Conservation (phyloP, 2,329 filamentous ascomycete genomes). For the Paraphoma chrysanthemicola region DNA sequence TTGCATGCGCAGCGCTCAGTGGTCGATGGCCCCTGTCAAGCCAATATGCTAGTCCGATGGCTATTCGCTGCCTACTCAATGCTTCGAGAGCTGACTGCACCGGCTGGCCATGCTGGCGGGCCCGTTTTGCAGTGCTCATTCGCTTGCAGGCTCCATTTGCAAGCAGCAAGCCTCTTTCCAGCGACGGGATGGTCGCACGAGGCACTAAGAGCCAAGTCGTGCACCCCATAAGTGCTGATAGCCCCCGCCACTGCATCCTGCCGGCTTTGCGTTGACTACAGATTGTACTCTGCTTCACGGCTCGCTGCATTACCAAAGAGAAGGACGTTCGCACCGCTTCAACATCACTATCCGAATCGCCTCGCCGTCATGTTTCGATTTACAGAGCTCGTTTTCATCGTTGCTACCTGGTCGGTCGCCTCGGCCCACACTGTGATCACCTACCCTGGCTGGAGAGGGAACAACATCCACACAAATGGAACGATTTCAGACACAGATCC, state of each 20-base stretch:
- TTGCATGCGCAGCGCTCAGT: constrained; percentile 35
- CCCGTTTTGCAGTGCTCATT: constrained; percentile 24
- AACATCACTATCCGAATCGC: not conserved
- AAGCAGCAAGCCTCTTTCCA: constrained; percentile 15
- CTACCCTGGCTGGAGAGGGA: constrained; percentile 85
- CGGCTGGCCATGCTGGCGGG: constrained; percentile 30
- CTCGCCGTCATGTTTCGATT: constrained; percentile 42
- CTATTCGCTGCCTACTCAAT: constrained; percentile 36
- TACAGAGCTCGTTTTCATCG: constrained; percentile 39
- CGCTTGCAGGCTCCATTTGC: constrained; percentile 20
- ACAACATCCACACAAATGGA: constrained; percentile 81
- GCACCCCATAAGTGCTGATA: constrained; percentile 34
- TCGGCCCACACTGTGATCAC: constrained; percentile 82
- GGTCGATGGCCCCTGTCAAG: constrained; percentile 33
- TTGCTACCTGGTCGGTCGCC: constrained; percentile 52
- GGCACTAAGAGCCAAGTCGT: constrained; percentile 17
- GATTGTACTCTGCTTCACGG: constrained; percentile 10
- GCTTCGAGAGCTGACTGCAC: constrained; percentile 37
- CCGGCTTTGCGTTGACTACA: constrained; percentile 21
- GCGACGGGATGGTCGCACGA: constrained; percentile 26
- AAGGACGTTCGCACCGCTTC: constrained; percentile 8
- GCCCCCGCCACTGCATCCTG: constrained; percentile 37
- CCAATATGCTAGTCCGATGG: constrained; percentile 35
- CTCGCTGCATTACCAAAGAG: constrained; percentile 11
- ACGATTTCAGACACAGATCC: constrained; percentile 54